Conservation (phyloP, 2,329 filamentous ascomycete genomes). For the Hirsutella thompsonii region DNA sequence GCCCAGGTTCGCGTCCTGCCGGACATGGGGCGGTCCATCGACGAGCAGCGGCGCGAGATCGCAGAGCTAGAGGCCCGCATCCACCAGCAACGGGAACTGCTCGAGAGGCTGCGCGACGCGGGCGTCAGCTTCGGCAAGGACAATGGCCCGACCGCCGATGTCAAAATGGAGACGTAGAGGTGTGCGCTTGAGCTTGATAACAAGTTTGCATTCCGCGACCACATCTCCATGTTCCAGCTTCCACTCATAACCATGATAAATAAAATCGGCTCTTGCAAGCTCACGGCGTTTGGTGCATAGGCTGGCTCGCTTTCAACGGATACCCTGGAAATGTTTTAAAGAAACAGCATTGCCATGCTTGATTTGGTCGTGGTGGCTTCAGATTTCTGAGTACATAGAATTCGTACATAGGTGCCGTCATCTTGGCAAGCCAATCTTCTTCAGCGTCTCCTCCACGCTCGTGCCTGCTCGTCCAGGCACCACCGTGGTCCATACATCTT, state of each 20-base stretch:
- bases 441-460: slow-evolving; percentile 53
- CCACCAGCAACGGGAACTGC: slow-evolving; percentile 43
- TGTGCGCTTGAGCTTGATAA: not conserved
- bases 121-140: slow-evolving; percentile 20
- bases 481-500: slow-evolving; percentile 55
- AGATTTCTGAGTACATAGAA: no score
- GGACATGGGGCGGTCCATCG: slow-evolving; percentile 53
- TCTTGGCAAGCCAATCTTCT: slow-evolving; percentile 28
- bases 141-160: slow-evolving; percentile 13
- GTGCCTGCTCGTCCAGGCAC: slow-evolving; percentile 51
- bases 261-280: no score
- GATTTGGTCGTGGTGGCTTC: no score
- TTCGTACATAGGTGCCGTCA: no score
- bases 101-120: slow-evolving; percentile 40
- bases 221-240: no score
- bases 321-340: no score
- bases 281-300: no score
- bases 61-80: slow-evolving; percentile 51
- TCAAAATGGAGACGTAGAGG: slow-evolving; percentile 27
- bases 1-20: slow-evolving; percentile 51
- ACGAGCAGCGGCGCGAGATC: slow-evolving; percentile 63
- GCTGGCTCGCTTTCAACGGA: no score
- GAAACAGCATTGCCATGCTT: no score
- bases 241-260: no score
- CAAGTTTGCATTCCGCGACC: no score